A percentile compares a stretch with the other conserved stretches of the same genome.
Conservation (phyloP, 352 stramenopile genomes). For the Globisporangium cederbergense region DNA sequence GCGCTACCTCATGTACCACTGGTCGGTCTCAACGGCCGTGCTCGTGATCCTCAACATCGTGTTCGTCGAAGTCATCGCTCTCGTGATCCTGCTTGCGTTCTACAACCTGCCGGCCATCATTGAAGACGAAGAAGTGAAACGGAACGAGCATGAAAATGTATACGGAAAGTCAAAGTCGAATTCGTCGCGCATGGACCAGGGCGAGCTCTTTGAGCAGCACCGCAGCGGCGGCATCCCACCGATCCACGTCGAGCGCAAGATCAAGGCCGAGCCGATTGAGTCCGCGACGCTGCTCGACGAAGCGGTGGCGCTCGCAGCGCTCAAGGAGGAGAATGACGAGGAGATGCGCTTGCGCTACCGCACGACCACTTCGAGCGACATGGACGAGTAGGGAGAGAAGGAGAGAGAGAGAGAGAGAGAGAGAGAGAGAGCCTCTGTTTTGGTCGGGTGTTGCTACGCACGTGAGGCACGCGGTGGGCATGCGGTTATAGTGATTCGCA, state of each 20-base stretch:
- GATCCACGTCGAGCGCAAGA: constrained; percentile 28
- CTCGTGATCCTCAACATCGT: constrained; percentile 78
- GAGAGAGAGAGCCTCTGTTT: background rate
- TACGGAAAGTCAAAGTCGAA: background rate
- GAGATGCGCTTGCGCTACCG: constrained; percentile 26
- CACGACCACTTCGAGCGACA: background rate
- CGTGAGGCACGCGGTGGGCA: no score
- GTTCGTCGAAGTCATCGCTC: constrained; percentile 58
- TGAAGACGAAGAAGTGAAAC: constrained; percentile 8
- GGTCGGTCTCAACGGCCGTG: constrained; percentile 63
- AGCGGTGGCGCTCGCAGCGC: constrained; percentile 10
- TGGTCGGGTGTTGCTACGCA: background rate
- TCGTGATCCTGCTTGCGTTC: constrained; percentile 66
- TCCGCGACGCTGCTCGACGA: constrained; percentile 23
- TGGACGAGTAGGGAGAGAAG: background rate
- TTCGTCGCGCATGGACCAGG: constrained; percentile 16
- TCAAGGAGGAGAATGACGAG: constrained; percentile 27
- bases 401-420: background rate
- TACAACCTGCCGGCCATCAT: constrained; percentile 45
- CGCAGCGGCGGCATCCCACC: constrained; percentile 27
- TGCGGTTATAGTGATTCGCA: no score
- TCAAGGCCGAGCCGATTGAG: constrained; percentile 37
- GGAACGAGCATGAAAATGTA: background rate
- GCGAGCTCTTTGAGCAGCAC: constrained; percentile 23
- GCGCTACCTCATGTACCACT: constrained; percentile 87